A percentile compares a stretch with the other conserved stretches of the same genome.
Conservation (phyloP, 1,284 basidiomycete genomes). For the Caloboletus firmus region DNA sequence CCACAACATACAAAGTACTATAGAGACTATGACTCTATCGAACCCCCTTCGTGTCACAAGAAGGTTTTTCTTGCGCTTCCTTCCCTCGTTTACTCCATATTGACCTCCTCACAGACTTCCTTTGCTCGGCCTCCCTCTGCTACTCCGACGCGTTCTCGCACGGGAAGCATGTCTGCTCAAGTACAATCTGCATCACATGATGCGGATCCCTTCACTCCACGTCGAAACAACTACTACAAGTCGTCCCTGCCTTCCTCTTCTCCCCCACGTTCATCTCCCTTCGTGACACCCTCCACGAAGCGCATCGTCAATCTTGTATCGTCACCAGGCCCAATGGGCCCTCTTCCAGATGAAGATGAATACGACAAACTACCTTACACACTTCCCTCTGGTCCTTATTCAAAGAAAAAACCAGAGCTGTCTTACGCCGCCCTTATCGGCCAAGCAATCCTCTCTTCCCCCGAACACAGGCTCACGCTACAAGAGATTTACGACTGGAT, state of each 20-base stretch:
- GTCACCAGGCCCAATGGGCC: slow-evolving; percentile 72
- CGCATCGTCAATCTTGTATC: slow-evolving; percentile 68
- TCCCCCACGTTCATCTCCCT: slow-evolving; percentile 40
- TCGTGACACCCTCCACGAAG: slow-evolving; percentile 55
- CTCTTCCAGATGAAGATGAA: slow-evolving; percentile 57
- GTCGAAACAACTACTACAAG: slow-evolving; percentile 42
- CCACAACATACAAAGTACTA: slow-evolving; percentile 59
- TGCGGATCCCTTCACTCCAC: slow-evolving; percentile 40
- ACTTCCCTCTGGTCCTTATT: slow-evolving; percentile 82
- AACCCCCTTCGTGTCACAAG: slow-evolving; percentile 38
- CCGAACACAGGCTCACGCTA: slow-evolving; percentile 81
- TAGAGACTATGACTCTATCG: slow-evolving; percentile 52
- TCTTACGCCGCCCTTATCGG: slow-evolving; percentile 97
- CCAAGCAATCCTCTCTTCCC: slow-evolving; percentile 87
- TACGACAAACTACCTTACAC: slow-evolving; percentile 67
- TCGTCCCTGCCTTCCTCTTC: slow-evolving; percentile 57
- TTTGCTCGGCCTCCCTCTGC: slow-evolving; percentile 25
- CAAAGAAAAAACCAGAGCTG: slow-evolving; percentile 71
- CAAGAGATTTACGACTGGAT: slow-evolving; percentile 98
- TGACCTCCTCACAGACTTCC: slow-evolving; percentile 17
- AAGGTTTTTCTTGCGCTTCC: slow-evolving; percentile 27
- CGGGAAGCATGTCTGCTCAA: slow-evolving; percentile 21
- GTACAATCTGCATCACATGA: slow-evolving; percentile 36
- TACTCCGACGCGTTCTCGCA: slow-evolving; percentile 36
- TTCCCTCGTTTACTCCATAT: slow-evolving; percentile 1